Percentiles rank a stretch among this genome's conserved stretches.
These are phyloP conservation scores for Monilinia vaccinii-corymbosi DNA, from an alignment of 2,329 filamentous ascomycete genomes.

Conservation along the genomic window DNA sequence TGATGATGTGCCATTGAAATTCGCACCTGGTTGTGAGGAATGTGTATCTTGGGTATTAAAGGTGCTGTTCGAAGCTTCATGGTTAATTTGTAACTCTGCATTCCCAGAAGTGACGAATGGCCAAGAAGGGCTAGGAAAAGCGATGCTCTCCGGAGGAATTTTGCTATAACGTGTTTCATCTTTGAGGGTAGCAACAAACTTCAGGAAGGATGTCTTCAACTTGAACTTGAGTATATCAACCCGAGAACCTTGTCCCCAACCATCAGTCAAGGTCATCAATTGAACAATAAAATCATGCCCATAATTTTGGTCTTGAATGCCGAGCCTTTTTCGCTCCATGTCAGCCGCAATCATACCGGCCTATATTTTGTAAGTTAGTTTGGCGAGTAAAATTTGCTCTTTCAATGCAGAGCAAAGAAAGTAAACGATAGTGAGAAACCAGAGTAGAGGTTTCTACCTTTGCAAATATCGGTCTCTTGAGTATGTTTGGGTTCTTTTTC, in stretches of 20 bases:
- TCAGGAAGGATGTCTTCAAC: conserved; percentile 8
- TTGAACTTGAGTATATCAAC: conserved; percentile 12
- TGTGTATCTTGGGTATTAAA: not conserved
- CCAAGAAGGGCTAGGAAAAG: not conserved
- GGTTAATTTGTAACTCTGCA: not conserved
- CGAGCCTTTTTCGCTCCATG: not conserved
- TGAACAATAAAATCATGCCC: not conserved
- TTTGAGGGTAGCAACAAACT: conserved; percentile 14
- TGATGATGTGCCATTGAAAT: not conserved
- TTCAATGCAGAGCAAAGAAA: not conserved
- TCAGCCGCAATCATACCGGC: not conserved
- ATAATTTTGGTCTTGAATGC: not conserved
- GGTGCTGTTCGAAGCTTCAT: not conserved
- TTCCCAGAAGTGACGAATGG: not conserved
- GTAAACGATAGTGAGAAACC: not conserved
- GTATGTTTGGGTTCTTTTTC: not conserved
- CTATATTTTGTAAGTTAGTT: not conserved
- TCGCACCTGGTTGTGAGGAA: not conserved
- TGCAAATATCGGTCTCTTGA: not conserved
- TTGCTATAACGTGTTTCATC: conserved; percentile 13
- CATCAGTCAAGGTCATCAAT: not conserved
- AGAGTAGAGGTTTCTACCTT: not conserved
- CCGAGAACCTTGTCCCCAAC: not conserved
- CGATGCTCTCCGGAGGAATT: conserved; percentile 14
- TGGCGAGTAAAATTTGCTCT: not conserved